Evolutionary conservation across 2,329 filamentous ascomycete species (phyloP).

Genomic region (Grosmannia huntii): DNA sequence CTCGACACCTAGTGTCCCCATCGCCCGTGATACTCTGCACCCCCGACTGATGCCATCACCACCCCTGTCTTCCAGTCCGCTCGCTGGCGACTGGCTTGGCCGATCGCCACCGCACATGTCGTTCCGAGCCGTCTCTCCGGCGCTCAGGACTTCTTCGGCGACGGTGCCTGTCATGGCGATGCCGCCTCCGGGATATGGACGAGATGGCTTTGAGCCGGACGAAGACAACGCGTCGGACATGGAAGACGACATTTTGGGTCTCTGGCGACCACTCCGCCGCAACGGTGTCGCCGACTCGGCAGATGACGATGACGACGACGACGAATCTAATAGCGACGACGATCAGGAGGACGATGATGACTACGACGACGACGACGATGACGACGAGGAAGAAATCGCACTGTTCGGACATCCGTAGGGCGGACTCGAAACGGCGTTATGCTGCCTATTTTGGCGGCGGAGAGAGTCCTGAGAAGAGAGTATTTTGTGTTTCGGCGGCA

Average conservation of each 20-base stretch:
- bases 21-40: neutral
- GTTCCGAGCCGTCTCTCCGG: slow-evolving; percentile 29
- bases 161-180: slow-evolving; percentile 4
- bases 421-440: neutral
- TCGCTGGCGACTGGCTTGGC: neutral
- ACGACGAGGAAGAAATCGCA: slow-evolving; percentile 36
- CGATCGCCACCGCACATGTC: slow-evolving; percentile 12
- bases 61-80: slow-evolving; percentile 2
- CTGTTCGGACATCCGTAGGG: slow-evolving; percentile 35
- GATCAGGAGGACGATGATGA: slow-evolving; percentile 28
- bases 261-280: slow-evolving; percentile 39
- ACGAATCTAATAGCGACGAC: slow-evolving; percentile 31
- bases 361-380: slow-evolving; percentile 35
- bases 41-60: neutral
- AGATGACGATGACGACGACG: slow-evolving; percentile 33
- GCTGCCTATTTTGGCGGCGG: neutral
- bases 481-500: neutral
- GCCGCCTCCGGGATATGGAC: slow-evolving; percentile 9
- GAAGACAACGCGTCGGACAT: slow-evolving; percentile 27
- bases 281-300: slow-evolving; percentile 29
- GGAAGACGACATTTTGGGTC: slow-evolving; percentile 39
- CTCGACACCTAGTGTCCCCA: neutral
- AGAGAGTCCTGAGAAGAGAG: neutral
- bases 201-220: slow-evolving; percentile 14
- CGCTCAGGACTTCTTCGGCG: slow-evolving; percentile 7